Evolutionary conservation across 345 rosid genomes (phyloP), one percentile per base, ranked within the genome.

Genomic region (Eucalyptus pauciflora): DNA sequence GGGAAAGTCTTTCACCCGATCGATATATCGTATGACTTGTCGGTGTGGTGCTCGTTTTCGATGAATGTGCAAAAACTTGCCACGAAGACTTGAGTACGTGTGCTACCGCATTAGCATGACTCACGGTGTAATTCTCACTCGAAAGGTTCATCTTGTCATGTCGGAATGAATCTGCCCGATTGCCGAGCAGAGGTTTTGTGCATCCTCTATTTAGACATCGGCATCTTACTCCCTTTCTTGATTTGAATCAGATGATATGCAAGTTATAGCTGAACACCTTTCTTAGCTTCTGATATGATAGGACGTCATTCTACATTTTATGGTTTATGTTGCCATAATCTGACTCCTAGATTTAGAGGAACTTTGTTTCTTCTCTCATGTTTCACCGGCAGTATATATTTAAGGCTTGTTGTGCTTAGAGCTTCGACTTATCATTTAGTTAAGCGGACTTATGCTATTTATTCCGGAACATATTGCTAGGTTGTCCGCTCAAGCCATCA

Each of bases 401-500:
- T 37, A 11, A n/a, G 43, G 58, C 16, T 31, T 17, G 67, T 86
- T 86, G 45, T 52, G 48, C 24, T 86, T 33, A 51, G 22, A 52
- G 87, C 43, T 16, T 86, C 31, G 0, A 10, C 46, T 33, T 10
- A 31, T 27, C 12, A 7, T 50, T 25, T n/a, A 86, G 8, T 60
- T 33, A 37, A 76, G 27, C 1, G 1, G n/a, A 37, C 62, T 18
- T 52, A 37, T 54, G 87, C 46, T 50, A 0, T 76, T 45, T 87
- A 22, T 8, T 76, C 60, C 2, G 20, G 79, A 56, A 58, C 37
- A 31, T 87, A 67, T 71, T 91, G 87, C 50, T 89, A 96, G 97
- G 94, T 79, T 71, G 90, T 91, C 86, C 90, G 46, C 86, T 92
- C 90, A 94, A 93, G 91, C 91, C 93, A 83, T 46, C 86, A 85